Percentiles rank a stretch among this genome's conserved stretches.
Conservation (phyloP, 495 filamentous ascomycete species). For the Massariosphaeria phaeospora region DNA sequence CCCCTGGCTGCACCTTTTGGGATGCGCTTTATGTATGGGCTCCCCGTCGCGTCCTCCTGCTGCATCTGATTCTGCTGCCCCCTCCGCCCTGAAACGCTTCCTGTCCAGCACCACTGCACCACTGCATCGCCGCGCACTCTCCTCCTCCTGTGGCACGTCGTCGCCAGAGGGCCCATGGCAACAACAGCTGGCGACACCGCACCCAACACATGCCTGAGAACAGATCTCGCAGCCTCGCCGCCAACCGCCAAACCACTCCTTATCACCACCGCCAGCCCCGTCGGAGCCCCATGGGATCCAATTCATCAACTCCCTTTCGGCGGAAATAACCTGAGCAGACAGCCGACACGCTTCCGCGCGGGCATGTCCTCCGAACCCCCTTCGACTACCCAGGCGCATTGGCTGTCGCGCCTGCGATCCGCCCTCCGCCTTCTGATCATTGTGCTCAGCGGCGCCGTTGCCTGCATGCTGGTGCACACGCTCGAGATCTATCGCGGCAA, state of each 20-base stretch:
- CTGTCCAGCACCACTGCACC: too few species aligned
- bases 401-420: constrained; percentile 20
- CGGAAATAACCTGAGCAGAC: neutral
- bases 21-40: too few species aligned
- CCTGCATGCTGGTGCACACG: constrained; percentile 19
- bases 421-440: constrained; percentile 27
- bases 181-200: too few species aligned
- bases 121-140: too few species aligned
- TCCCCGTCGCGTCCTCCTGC: too few species aligned
- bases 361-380: constrained; percentile 17
- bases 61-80: too few species aligned
- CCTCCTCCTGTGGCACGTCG: too few species aligned
- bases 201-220: too few species aligned
- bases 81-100: too few species aligned
- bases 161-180: too few species aligned
- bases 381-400: constrained; percentile 11
- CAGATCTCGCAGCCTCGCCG: too few species aligned
- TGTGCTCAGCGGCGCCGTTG: constrained; percentile 25
- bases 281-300: neutral
- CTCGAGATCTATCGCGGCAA: constrained; percentile 25
- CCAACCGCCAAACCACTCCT: neutral
- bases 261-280: neutral
- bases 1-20: too few species aligned
- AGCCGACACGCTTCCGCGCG: constrained; percentile 8
- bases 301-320: neutral